Base-by-base conservation (phyloP, 2,329 filamentous ascomycete genomes). In the Arthrobotrys megalospora region DNA sequence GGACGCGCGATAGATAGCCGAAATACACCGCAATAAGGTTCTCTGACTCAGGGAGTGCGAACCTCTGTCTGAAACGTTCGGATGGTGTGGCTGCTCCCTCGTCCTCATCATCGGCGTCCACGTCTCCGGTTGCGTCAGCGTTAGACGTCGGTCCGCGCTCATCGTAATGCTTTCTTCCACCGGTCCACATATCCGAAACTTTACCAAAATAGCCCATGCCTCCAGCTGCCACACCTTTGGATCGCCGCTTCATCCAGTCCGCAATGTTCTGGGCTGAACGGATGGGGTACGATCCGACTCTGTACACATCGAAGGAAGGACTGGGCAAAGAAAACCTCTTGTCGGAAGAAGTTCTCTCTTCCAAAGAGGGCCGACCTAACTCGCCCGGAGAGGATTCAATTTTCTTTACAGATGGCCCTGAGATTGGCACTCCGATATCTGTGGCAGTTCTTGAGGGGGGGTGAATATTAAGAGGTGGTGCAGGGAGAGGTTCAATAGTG, bases 171-270 rank as follows among this genome's bases (percentile, higher is more conserved):
- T 91, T 94, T 81, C 91, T 91, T 11, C 93, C 93, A 38, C 96
- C 96, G 81, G 94, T 93, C 90, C 96, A 96, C 92, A 98, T 98
- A 43, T 94, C 95, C 0, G 95, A 97, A 0, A 98, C 94, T 84
- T 97, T 98, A 83, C 96, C 94, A 36, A 97, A 91, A 83, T 98
- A 98, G 1, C 93, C 94, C 91, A 97, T 97, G 0, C 95, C 96
- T 83, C 97, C 94, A 0, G 91, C 93, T 6, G 95, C 93, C 90
- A 98, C 93, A 38, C 90, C 90, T 81, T 92, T 92, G 21, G 93
- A 91, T 21, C 92, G 90, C 70, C 88, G 91, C 82, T 92, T 93
- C 64, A 97, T 86, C 83, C 94, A 97, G 55, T 91, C 93, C 7
- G 94, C 93, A 83, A 97, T 89, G 1, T 91, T 91, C 8, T 92